Evolutionary conservation across 2,329 filamentous ascomycete species (phyloP).

Genomic region (Ophiosphaerella korrae): DNA sequence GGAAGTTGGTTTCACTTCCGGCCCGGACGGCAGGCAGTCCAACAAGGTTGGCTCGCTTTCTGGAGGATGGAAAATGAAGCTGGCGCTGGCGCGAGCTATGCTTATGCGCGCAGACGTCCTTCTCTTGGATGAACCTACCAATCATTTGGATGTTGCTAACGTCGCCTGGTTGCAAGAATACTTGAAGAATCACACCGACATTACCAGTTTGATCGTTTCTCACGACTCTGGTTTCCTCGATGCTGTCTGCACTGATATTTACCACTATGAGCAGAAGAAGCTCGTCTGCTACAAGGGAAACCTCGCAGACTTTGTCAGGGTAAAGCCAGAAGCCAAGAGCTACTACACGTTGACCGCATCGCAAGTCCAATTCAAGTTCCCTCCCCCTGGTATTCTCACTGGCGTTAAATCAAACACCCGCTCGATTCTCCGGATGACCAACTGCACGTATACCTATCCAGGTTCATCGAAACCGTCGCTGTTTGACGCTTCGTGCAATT

Average conservation of each 20-base stretch:
- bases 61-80: slow-evolving; percentile 99
- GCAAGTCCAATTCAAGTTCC: slow-evolving; percentile 96
- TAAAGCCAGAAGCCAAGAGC: slow-evolving; percentile 92
- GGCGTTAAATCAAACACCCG: slow-evolving; percentile 95
- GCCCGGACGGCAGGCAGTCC: slow-evolving; percentile 84
- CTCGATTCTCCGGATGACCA: slow-evolving; percentile 92
- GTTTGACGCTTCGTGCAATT: slow-evolving; percentile 80
- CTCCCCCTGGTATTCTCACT: slow-evolving; percentile 87
- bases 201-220: slow-evolving; percentile 95
- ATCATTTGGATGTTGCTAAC: slow-evolving; percentile 95
- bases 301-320: slow-evolving; percentile 80
- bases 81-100: slow-evolving; percentile 95
- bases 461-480: slow-evolving; percentile 86
- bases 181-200: slow-evolving; percentile 92
- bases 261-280: slow-evolving; percentile 99
- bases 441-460: slow-evolving; percentile 94
- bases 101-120: slow-evolving; percentile 95
- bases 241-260: slow-evolving; percentile 97
- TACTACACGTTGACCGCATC: slow-evolving; percentile 95
- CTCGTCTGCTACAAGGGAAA: slow-evolving; percentile 85
- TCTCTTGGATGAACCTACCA: slow-evolving; percentile 96
- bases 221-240: slow-evolving; percentile 98
- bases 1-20: slow-evolving; percentile 92
- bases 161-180: slow-evolving; percentile 96
- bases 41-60: slow-evolving; percentile 93